Evolutionary conservation across 371 early-diverging fungal genomes (phyloP), one percentile per base, ranked within the genome.

Genomic region (Syncephalastrum contaminatum): DNA sequence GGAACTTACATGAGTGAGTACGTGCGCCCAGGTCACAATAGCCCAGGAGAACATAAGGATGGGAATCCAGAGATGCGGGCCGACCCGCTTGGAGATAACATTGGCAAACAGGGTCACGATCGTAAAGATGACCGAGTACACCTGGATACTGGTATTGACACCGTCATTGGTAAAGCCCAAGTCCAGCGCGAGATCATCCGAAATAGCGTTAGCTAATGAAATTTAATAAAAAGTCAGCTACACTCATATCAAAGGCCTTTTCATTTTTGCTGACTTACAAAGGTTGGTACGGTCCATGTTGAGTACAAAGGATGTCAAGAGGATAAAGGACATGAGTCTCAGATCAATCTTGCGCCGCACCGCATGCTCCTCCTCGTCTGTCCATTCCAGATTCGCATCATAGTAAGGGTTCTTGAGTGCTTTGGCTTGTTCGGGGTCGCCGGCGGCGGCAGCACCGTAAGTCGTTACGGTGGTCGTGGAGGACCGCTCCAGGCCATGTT

Each of bases 31-130:
- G 0, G 83, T 82, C 0, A 77, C 72, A 12, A 80, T 47, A 14
- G 83, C 87, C 87, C 87, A 87, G 20, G 77, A 43, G 20, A 58
- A 63, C 84, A 87, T 85, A 20, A 87, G 57, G 41, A 81, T 64
- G 0, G 85, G 85, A 41, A 85, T 81, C 73, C 80, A 81, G 13
- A 70, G 52, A 50, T 83, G 82, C 6, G 85, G 70, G 19, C 85
- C 84, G 18, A 80, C 58, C 8, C 68, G 66, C 25, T 80, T 80
- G 8, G 75, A 79, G 47, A 84, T 58, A 53, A 80, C 65, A 41
- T 72, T 77, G 42, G 81, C 72, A 0, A 76, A 69, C 2, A 85
- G 45, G 2, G 77, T 66, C 36, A 69, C 58, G 15, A 71, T 51
- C 10, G 73, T 73, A 24, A 77, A 77, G 0, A 71, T 50, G 16